These are phyloP conservation scores for Phytophthora syringae DNA, from an alignment of 352 stramenopile genomes.

Conservation along the genomic window DNA sequence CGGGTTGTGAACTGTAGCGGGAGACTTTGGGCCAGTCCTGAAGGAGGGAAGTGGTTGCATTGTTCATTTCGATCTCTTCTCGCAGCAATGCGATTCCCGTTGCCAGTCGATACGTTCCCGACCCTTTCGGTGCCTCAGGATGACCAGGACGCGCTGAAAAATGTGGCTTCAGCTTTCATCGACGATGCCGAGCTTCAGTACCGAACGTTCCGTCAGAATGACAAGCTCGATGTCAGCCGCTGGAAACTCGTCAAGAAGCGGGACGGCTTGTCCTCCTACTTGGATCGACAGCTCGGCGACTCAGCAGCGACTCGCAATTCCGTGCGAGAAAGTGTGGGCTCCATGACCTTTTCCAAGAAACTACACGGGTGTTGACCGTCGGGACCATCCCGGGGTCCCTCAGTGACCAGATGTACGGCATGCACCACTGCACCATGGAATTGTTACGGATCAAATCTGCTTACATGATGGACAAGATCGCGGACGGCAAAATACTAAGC, in stretches of 20 bases:
- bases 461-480: slow-evolving; percentile 57
- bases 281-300: slow-evolving; percentile 32
- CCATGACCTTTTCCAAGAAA: slow-evolving; percentile 42
- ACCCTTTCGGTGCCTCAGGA: slow-evolving; percentile 46
- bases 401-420: slow-evolving; percentile 68
- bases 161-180: slow-evolving; percentile 46
- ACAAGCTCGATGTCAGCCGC: slow-evolving; percentile 42
- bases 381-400: slow-evolving; percentile 43
- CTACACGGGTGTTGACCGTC: slow-evolving; percentile 40
- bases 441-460: slow-evolving; percentile 61
- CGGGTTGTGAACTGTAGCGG: slow-evolving; percentile 10
- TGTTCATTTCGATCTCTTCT: slow-evolving; percentile 8
- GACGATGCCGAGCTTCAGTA: slow-evolving; percentile 55
- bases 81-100: slow-evolving; percentile 38
- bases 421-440: slow-evolving; percentile 53
- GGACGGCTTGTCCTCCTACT: slow-evolving; percentile 30
- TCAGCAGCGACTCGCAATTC: slow-evolving; percentile 12
- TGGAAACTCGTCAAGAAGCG: slow-evolving; percentile 66
- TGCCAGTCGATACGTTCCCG: slow-evolving; percentile 46
- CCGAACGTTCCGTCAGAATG: slow-evolving; percentile 45
- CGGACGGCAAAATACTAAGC: slow-evolving; percentile 52
- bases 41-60: neutral
- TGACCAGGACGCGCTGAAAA: slow-evolving; percentile 46
- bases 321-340: slow-evolving; percentile 27
- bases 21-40: neutral